Evolutionary conservation across 1,284 basidiomycete species (phyloP).

Genomic region (Cryptococcus deneoformans): DNA sequence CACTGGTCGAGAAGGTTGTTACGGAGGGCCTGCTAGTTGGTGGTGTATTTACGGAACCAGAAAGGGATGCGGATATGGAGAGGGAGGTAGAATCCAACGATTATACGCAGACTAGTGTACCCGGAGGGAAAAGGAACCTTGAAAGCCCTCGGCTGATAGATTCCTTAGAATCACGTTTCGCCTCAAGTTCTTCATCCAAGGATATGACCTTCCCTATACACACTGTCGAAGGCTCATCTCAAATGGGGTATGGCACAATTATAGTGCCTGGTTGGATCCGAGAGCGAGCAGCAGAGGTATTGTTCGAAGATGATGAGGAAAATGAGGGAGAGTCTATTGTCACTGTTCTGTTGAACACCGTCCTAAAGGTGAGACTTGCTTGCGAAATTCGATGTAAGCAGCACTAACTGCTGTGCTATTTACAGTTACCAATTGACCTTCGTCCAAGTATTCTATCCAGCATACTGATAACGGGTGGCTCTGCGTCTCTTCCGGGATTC

Average conservation of each 20-base stretch:
- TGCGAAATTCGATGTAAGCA: conserved; percentile 2
- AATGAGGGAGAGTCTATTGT: conserved; percentile 78
- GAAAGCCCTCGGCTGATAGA: conserved; percentile 15
- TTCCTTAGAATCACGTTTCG: conserved; percentile 16
- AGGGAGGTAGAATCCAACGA: background rate
- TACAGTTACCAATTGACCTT: conserved; percentile 84
- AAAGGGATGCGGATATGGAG: conserved; percentile 1
- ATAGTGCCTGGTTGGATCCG: conserved; percentile 92
- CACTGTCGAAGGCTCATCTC: background rate
- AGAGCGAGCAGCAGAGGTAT: conserved; percentile 82
- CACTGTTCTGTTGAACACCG: conserved; percentile 70
- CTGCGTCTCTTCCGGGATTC: conserved; percentile 86
- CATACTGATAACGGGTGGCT: conserved; percentile 83
- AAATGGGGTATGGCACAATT: conserved; percentile 58
- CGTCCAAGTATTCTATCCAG: conserved; percentile 74
- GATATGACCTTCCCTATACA: conserved; percentile 22
- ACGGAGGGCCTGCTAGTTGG: conserved; percentile 45
- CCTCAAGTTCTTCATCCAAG: conserved; percentile 9
- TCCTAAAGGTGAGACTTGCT: conserved; percentile 63
- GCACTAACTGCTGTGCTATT: background rate
- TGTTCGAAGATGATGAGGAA: conserved; percentile 88
- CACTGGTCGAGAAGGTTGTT: conserved; percentile 34
- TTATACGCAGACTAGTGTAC: background rate
- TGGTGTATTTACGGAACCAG: conserved; percentile 1
- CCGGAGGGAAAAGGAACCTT: conserved; percentile 1